A percentile compares a stretch with the other conserved stretches of the same genome.
Conservation (phyloP, 202 grass and related monocot species). For the Musa balbisiana region DNA sequence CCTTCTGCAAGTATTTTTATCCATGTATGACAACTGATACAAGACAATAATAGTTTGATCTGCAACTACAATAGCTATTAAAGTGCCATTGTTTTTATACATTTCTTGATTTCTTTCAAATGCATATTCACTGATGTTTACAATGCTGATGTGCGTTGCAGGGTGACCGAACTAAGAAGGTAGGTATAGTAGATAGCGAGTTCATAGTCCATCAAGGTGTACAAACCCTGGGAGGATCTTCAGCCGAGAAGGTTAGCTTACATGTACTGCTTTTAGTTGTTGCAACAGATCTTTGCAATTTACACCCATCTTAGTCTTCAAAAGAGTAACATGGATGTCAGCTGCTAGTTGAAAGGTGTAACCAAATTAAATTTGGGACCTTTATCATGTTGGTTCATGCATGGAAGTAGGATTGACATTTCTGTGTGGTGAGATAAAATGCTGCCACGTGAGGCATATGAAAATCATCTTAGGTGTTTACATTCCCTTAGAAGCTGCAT, state of each 20-base stretch:
- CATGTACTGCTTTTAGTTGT: conserved; percentile 2
- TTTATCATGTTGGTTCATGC: background rate
- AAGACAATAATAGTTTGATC: no score
- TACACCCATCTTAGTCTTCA: background rate
- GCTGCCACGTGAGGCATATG: no score
- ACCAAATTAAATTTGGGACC: background rate
- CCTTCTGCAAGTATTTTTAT: no score
- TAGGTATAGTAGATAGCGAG: conserved; percentile 76
- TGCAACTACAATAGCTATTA: background rate
- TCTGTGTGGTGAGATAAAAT: no score
- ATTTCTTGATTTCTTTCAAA: background rate
- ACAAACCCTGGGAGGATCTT: conserved; percentile 58
- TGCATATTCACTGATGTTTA: no score
- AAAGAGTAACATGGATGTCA: background rate
- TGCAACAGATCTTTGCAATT: conserved; percentile 9
- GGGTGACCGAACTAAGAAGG: conserved; percentile 69
- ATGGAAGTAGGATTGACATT: background rate
- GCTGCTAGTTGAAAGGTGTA: background rate
- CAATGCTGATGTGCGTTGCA: conserved; percentile 26
- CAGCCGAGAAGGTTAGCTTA: conserved; percentile 34
- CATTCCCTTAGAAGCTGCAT: no score
- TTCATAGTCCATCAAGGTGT: conserved; percentile 71
- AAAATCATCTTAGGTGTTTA: no score
- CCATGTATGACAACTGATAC: no score
- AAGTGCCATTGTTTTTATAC: background rate